A percentile compares a stretch with the other conserved stretches of the same genome.
Evolutionary conservation across 768 basidiomycete genomes (phyloP).

Genomic region (Podaxis pistillaris): DNA sequence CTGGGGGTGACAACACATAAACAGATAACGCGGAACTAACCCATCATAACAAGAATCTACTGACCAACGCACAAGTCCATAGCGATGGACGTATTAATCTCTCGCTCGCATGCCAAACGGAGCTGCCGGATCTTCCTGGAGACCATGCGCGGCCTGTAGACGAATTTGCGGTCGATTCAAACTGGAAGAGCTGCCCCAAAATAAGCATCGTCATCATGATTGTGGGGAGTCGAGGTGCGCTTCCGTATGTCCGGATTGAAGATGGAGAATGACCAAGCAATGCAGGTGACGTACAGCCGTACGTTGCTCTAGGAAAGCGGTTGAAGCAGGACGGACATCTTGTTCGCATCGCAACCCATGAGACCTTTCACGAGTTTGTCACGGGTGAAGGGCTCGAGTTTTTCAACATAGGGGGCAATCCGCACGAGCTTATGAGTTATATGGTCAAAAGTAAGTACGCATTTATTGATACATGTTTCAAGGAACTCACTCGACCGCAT

Average conservation of each 20-base stretch:
- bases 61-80: conserved; percentile 38
- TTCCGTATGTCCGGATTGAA: not conserved
- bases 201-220: conserved; percentile 67
- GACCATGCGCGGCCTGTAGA: conserved; percentile 44
- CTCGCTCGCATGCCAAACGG: conserved; percentile 45
- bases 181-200: conserved; percentile 26
- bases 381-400: conserved; percentile 52
- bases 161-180: conserved; percentile 44
- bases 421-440: conserved; percentile 65
- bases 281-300: conserved; percentile 67
- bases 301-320: conserved; percentile 52
- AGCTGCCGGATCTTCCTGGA: conserved; percentile 48
- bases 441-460: conserved; percentile 62
- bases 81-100: conserved; percentile 47
- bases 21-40: conserved; percentile 39
- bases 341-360: conserved; percentile 61
- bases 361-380: conserved; percentile 57
- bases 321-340: conserved; percentile 53
- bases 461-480: not conserved
- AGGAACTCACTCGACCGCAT: conserved; percentile 5
- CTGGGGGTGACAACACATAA: not conserved
- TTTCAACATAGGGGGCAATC: conserved; percentile 60
- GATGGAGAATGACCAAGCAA: not conserved
- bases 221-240: conserved; percentile 59
- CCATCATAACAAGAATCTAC: conserved; percentile 39